Percentiles rank a stretch among this genome's conserved stretches.
phyloP scores from a whole-genome alignment of 2,329 filamentous ascomycete genomes.

The Macrophomina pseudophaseolina region DNA sequence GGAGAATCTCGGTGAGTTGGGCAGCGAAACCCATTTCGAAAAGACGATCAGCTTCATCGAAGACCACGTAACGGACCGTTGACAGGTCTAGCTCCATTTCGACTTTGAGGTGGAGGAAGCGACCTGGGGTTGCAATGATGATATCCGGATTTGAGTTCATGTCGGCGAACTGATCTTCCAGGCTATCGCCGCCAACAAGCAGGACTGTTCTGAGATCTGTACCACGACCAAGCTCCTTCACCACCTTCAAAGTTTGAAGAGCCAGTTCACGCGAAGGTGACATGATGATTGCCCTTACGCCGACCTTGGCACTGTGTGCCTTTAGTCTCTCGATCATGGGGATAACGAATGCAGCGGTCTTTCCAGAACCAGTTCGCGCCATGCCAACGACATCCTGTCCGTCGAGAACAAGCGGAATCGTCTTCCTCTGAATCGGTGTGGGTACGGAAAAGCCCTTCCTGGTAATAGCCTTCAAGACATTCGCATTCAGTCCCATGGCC shows the following conservation, averaged over 20 bases:
- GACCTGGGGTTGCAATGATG: constrained; percentile 93
- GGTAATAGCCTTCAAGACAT: constrained; percentile 86
- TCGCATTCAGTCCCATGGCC: constrained; percentile 84
- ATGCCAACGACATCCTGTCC: constrained; percentile 97
- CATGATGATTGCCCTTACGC: constrained; percentile 83
- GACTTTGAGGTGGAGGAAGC: constrained; percentile 94
- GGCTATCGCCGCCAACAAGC: constrained; percentile 90
- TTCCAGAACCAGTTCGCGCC: constrained; percentile 97
- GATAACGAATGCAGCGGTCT: constrained; percentile 97
- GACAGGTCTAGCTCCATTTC: constrained; percentile 94
- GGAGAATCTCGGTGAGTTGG: constrained; percentile 90
- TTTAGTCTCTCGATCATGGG: constrained; percentile 97
- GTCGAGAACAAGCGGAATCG: constrained; percentile 88
- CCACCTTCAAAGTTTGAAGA: constrained; percentile 92
- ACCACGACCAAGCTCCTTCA: constrained; percentile 89
- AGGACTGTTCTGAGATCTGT: constrained; percentile 91
- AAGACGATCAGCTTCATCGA: constrained; percentile 94
- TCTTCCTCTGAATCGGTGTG: constrained; percentile 96
- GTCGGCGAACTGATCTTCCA: constrained; percentile 92
- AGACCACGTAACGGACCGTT: constrained; percentile 91
- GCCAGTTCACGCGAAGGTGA: constrained; percentile 94
- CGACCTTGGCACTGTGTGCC: constrained; percentile 83
- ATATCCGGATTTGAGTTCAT: constrained; percentile 97
- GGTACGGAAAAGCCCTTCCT: constrained; percentile 95
- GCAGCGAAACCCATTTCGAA: constrained; percentile 99